phyloP scores from a whole-genome alignment of 1,284 basidiomycete genomes.

The Malassezia sympodialis region DNA sequence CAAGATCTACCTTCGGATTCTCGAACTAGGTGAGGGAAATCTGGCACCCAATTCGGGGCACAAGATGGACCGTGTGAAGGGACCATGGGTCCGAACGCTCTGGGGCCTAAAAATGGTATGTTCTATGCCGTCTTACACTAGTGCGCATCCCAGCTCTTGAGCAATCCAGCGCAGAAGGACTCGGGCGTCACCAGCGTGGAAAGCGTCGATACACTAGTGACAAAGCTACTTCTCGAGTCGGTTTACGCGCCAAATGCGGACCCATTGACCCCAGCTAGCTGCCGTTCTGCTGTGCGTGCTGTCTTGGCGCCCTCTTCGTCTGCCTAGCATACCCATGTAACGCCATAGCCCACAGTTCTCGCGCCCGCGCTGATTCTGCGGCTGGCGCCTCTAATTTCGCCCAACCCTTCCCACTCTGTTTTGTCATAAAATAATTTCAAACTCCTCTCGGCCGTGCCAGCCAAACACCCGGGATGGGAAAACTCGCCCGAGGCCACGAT shows the following conservation, averaged over 20 bases:
- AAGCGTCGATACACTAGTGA: constrained; percentile 29
- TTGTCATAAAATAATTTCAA: constrained; percentile 15
- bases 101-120: constrained; percentile 44
- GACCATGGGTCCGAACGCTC: constrained; percentile 37
- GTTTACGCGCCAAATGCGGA: constrained; percentile 24
- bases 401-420: background rate
- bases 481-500: constrained; percentile 11
- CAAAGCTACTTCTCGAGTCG: constrained; percentile 26
- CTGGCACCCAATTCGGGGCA: constrained; percentile 1
- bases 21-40: constrained; percentile 29
- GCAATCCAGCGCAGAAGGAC: background rate
- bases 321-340: background rate
- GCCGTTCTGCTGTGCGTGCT: constrained; percentile 11
- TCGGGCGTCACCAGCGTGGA: constrained; percentile 20
- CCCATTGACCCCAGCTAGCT: background rate
- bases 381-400: no score
- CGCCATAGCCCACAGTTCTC: no score
- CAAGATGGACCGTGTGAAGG: constrained; percentile 15
- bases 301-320: constrained; percentile 3
- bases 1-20: constrained; percentile 37
- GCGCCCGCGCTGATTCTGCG: no score
- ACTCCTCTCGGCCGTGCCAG: constrained; percentile 11
- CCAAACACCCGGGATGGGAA: constrained; percentile 14
- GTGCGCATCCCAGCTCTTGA: constrained; percentile 13
- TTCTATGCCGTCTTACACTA: background rate